These are phyloP conservation scores for Chiua virens DNA, from an alignment of 768 basidiomycete genomes.

Conservation along the genomic window DNA sequence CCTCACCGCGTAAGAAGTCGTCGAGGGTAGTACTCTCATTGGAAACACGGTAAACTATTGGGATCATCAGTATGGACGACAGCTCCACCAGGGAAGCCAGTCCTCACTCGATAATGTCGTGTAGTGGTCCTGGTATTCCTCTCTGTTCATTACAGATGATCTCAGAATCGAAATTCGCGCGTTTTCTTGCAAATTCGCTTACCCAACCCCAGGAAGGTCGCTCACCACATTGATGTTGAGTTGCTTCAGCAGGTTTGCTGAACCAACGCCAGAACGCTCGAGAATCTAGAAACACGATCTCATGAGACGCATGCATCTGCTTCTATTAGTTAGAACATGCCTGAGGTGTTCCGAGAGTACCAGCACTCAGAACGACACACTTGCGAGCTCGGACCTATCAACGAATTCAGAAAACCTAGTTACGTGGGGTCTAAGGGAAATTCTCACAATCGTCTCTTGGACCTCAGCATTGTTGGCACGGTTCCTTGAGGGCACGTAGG, in stretches of 20 bases:
- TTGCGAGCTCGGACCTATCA: slow-evolving; percentile 55
- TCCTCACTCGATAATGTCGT: slow-evolving; percentile 61
- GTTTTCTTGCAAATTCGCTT: slow-evolving; percentile 19
- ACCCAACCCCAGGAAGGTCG: slow-evolving; percentile 72
- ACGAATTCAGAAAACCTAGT: background rate
- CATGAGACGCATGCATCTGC: background rate
- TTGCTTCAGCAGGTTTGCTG: slow-evolving; percentile 51
- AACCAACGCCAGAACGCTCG: slow-evolving; percentile 71
- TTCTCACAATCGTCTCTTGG: slow-evolving; percentile 53
- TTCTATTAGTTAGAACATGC: slow-evolving; percentile 7
- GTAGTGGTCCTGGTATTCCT: slow-evolving; percentile 75
- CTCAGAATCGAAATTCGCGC: background rate
- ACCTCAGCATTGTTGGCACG: slow-evolving; percentile 50
- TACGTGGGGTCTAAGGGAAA: background rate
- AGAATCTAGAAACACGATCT: slow-evolving; percentile 45
- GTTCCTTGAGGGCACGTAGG: slow-evolving; percentile 65
- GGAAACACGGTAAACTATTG: slow-evolving; percentile 63
- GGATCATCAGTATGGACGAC: background rate
- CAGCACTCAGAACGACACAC: slow-evolving; percentile 62
- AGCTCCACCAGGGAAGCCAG: background rate
- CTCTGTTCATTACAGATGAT: slow-evolving; percentile 34
- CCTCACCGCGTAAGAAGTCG: slow-evolving; percentile 69
- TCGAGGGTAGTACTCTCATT: slow-evolving; percentile 63
- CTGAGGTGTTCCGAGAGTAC: slow-evolving; percentile 69
- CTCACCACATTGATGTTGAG: slow-evolving; percentile 61